Evolutionary conservation across 176 grass and related monocot genomes (phyloP), one percentile per base, ranked within the genome.

Genomic region (Rhynchospora breviuscula): DNA sequence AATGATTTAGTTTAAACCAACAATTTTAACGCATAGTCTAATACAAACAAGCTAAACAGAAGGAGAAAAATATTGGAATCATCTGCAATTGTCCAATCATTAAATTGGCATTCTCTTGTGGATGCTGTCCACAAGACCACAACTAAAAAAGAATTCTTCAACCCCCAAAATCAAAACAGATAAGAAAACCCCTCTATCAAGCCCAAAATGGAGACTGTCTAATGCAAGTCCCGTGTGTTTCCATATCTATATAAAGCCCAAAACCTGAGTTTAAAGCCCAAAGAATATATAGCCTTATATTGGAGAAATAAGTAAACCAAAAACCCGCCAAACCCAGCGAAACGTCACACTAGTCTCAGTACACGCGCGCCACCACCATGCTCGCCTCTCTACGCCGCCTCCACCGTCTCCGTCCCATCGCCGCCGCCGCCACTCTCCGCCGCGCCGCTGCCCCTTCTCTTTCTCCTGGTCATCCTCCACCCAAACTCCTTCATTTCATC

Each of bases 391-490:
- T 85, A 26, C 87, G 90, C 80, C 69, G 57, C 21, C 71, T 64
- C 10, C 31, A 54, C 79, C 61, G 14, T 45, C 9, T 43, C 19
- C 21, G 21, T n/a, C 14, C 11, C 49, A 26, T 73, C 69, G 58
- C 80, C 43, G 77, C 68, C 79, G 83, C 68, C 79, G 83, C 79
- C 8, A 86, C 80, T 54, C 94, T 95, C 90, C 84, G 91, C 86
- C 80, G 84, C 87, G 83, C 91, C 85, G 80, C 86, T 31, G 76
- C 79, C 51, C 52, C 87, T 5, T 46, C 84, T 52, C 66, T 67
- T 25, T 25, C 21, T 81, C 73, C 72, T 83, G 51, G 10, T 10
- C 3, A 67, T 65, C 15, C 79, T 63, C 5, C 52, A 40, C 78
- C 17, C 58, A 76, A 58, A 3, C 61, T 59, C 14, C 2, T 49